Percentiles rank a stretch among this genome's conserved stretches.
These are phyloP conservation scores for Rhytidhysteron rufulum DNA, from an alignment of 2,329 filamentous ascomycete genomes.

Conservation along the genomic window DNA sequence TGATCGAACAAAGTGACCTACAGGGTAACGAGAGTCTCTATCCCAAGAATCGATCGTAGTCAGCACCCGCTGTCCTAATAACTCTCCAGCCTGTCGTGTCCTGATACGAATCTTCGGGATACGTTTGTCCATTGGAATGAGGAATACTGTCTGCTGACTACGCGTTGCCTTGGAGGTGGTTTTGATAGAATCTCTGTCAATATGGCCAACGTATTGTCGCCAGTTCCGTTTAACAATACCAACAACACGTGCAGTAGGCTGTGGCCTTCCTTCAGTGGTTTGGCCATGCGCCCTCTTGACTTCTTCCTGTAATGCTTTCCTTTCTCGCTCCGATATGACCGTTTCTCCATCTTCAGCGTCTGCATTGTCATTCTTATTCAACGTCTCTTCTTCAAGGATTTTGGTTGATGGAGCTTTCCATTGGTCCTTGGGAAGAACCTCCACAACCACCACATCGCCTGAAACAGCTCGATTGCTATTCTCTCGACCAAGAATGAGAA, in stretches of 20 bases:
- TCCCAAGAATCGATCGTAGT: conserved; percentile 97
- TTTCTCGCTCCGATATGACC: conserved; percentile 84
- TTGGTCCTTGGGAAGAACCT: conserved; percentile 87
- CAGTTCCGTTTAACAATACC: conserved; percentile 94
- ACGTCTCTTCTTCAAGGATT: conserved; percentile 87
- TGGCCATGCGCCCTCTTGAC: conserved; percentile 80
- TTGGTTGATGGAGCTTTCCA: conserved; percentile 97
- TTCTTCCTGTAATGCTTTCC: conserved; percentile 82
- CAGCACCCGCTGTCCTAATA: conserved; percentile 85
- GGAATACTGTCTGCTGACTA: conserved; percentile 87
- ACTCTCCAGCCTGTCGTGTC: conserved; percentile 82
- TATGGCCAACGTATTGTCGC: conserved; percentile 95
- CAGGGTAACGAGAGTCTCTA: conserved; percentile 83
- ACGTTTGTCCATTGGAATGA: conserved; percentile 96
- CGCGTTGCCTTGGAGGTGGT: conserved; percentile 70
- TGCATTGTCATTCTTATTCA: conserved; percentile 91
- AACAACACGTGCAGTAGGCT: conserved; percentile 89
- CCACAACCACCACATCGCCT: conserved; percentile 88
- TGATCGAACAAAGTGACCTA: conserved; percentile 90
- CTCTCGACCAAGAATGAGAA: conserved; percentile 85
- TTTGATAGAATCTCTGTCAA: conserved; percentile 81
- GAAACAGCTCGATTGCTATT: conserved; percentile 94
- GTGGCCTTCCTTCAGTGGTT: conserved; percentile 69
- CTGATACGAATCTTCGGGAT: conserved; percentile 93
- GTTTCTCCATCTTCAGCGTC: conserved; percentile 70